A percentile compares a stretch with the other conserved stretches of the same genome.
Conservation (phyloP, 805 yeast genomes). For the Candida coquimbonensis region DNA sequence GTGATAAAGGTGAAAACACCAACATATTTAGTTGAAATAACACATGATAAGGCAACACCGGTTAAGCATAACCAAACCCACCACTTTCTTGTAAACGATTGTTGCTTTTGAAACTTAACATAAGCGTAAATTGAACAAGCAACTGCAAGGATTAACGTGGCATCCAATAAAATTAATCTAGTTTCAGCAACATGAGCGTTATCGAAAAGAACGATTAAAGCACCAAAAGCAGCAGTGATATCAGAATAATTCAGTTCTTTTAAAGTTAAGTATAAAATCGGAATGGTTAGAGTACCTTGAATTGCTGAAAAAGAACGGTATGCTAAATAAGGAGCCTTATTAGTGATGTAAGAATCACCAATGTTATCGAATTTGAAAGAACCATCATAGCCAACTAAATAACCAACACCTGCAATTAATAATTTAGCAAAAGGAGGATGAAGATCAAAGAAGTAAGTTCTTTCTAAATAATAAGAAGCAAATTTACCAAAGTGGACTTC, state of each 20-base stretch:
- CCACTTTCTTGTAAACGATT: constrained; percentile 70
- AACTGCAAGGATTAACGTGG: constrained; percentile 77
- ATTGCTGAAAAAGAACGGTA: constrained; percentile 73
- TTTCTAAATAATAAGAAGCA: constrained; percentile 77
- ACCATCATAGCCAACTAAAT: constrained; percentile 87
- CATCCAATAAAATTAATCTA: constrained; percentile 84
- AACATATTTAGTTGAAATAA: constrained; percentile 92
- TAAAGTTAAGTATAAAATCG: constrained; percentile 76
- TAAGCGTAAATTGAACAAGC: constrained; percentile 75
- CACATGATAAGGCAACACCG: constrained; percentile 83
- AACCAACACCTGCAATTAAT: constrained; percentile 85
- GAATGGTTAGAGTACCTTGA: constrained; percentile 78
- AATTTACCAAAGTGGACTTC: constrained; percentile 86
- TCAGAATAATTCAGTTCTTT: constrained; percentile 79
- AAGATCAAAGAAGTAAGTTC: constrained; percentile 90
- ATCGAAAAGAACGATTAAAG: constrained; percentile 73
- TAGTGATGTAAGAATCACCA: constrained; percentile 72
- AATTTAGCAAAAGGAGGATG: constrained; percentile 98
- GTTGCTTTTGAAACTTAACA: constrained; percentile 63
- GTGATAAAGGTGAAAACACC: constrained; percentile 89
- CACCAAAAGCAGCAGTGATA: constrained; percentile 70
- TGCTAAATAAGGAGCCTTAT: constrained; percentile 82
- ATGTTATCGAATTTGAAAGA: constrained; percentile 83
- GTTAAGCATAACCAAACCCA: constrained; percentile 81
- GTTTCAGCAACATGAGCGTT: constrained; percentile 89